Percentiles rank a stretch among this genome's conserved stretches.
Evolutionary conservation across 805 yeast genomes (phyloP).

Genomic region (Priceomyces haplophilus): DNA sequence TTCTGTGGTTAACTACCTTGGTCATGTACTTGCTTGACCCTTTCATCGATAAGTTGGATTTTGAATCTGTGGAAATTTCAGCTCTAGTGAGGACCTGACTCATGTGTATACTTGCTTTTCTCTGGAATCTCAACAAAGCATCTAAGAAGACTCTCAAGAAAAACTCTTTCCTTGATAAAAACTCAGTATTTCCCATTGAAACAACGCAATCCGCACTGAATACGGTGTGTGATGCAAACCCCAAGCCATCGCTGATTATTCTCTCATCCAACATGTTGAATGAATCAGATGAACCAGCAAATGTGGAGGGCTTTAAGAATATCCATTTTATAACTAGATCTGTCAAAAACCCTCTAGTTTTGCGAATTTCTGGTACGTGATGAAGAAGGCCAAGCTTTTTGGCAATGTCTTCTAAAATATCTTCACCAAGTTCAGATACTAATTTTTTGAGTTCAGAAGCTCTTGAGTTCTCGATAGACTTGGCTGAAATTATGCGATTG

Average conservation of each 20-base stretch:
- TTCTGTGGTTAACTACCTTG: constrained; percentile 12
- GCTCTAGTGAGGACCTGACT: constrained; percentile 18
- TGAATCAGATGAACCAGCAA: not conserved
- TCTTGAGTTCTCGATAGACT: not conserved
- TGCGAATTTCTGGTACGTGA: not conserved
- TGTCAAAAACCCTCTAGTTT: not conserved
- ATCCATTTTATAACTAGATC: constrained; percentile 1
- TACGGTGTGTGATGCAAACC: not conserved
- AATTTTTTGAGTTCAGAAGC: not conserved
- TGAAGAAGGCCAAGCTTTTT: not conserved
- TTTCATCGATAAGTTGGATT: constrained; percentile 11
- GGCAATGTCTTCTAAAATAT: constrained; percentile 2
- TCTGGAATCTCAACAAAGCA: not conserved
- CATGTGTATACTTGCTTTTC: constrained; percentile 14
- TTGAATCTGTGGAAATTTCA: constrained; percentile 8
- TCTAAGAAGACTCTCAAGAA: constrained; percentile 2
- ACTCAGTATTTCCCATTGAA: constrained; percentile 1
- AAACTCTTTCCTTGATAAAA: constrained; percentile 7
- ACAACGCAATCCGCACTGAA: constrained; percentile 3
- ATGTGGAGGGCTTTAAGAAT: not conserved
- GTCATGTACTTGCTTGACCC: constrained; percentile 32
- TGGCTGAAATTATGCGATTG: not conserved
- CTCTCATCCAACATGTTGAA: constrained; percentile 1
- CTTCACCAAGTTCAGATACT: not conserved
- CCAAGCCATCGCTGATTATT: constrained; percentile 3